Evolutionary conservation across 2,329 filamentous ascomycete genomes (phyloP), one percentile per base, ranked within the genome.

Genomic region (Metarhizium robertsii): DNA sequence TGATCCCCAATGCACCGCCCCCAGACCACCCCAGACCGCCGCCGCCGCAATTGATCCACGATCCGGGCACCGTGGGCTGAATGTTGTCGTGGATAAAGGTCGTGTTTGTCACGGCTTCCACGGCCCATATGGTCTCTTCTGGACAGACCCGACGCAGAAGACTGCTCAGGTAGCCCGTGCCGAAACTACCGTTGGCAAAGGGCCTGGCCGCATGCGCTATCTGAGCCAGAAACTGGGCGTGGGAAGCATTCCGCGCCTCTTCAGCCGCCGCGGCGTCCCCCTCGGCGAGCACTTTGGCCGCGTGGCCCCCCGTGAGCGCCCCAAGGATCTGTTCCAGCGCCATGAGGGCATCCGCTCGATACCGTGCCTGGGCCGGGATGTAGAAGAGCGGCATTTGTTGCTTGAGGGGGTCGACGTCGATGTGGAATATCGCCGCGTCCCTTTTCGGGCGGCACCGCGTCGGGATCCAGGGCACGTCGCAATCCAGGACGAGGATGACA

Each of bases 391-490:
- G 86, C 76, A 90, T 90, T 67, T 85, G 79, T 67, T 87, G 82
- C 72, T 87, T 87, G 29, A 86, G 70, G 1, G 84, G 82, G 60
- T 87, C 84, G 50, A 84, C 75, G 61, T 87, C 84, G 47, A 87
- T 76, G 62, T 87, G 84, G 69, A 81, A 85, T 55, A 87, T 72
- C 58, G 74, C 75, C 18, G 79, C 78, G 16, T 77, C 74, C 2
- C 72, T 67, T 2, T 68, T 68, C 0, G 84, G 84, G 60, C 75
- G 75, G 68, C 80, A 84, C 16, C 84, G 83, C 0, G 90, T 94
- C n/a, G 86, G 85, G 55, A 96, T 91, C 90, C 91, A 96, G 0
- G 92, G 92, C 0, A 96, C 90, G 65, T 96, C 92, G 60, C 90
- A 95, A 69, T 96, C 88, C 30, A 95, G 66, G 2, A 96, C 86